Evolutionary conservation across 148 eudicot genomes (phyloP).

Genomic region (Beta vulgaris): DNA sequence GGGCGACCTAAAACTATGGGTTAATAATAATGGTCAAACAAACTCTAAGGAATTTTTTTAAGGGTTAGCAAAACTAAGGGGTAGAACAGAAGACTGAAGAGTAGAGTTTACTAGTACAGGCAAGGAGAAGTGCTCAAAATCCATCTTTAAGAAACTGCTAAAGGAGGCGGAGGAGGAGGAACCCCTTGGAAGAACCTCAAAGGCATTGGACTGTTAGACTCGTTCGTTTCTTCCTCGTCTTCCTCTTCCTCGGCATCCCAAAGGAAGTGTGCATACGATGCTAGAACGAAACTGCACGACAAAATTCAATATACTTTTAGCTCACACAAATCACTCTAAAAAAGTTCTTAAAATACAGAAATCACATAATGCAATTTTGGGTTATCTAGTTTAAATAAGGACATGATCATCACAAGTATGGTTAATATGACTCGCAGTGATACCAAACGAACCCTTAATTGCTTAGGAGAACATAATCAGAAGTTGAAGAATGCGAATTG

Average conservation of each 20-base stretch:
- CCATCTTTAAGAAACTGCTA: constrained; percentile 45
- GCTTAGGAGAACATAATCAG: too few relatives aligned
- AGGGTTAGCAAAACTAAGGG: constrained; percentile 18
- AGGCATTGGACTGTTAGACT: constrained; percentile 16
- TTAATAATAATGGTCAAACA: too few relatives aligned
- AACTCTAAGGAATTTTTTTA: neutral
- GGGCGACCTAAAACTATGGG: constrained; percentile 8
- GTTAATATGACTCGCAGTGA: too few relatives aligned
- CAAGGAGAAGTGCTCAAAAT: neutral
- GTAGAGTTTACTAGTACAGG: neutral
- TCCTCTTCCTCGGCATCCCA: constrained; percentile 79
- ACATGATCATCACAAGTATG: too few relatives aligned
- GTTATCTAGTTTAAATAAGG: too few relatives aligned
- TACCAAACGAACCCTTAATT: too few relatives aligned
- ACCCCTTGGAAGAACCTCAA: constrained; percentile 34
- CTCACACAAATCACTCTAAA: neutral
- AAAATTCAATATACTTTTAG: neutral
- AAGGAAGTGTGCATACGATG: constrained; percentile 75
- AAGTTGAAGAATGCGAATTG: neutral
- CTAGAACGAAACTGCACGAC: constrained; percentile 61
- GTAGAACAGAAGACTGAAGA: neutral
- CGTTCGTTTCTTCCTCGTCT: constrained; percentile 29
- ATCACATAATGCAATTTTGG: too few relatives aligned
- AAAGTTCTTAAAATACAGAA: too few relatives aligned
- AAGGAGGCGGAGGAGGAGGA: constrained; percentile 31